These are phyloP conservation scores for Diutina neorugosa DNA, from an alignment of 1,139 yeast species.

Conservation along the genomic window DNA sequence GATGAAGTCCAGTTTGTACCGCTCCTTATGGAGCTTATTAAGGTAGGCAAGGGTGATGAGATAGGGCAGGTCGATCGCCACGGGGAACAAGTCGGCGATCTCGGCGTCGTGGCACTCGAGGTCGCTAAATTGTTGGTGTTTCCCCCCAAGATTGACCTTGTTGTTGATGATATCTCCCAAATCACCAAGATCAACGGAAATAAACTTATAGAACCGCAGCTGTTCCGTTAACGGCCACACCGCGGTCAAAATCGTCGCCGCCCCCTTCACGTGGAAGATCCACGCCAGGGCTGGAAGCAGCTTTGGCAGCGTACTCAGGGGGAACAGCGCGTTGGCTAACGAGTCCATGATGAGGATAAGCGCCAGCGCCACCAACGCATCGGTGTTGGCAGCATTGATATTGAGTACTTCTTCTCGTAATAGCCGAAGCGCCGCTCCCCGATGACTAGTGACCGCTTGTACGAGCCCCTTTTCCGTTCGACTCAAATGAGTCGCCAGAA, in stretches of 20 bases:
- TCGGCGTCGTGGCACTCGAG: constrained; percentile 80
- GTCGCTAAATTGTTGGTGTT: constrained; percentile 29
- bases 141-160: constrained; percentile 6
- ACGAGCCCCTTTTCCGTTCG: constrained; percentile 68
- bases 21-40: constrained; percentile 72
- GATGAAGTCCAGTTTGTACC: constrained; percentile 76
- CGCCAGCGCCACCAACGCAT: constrained; percentile 87
- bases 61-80: constrained; percentile 73
- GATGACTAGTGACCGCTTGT: constrained; percentile 73
- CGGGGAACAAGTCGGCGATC: constrained; percentile 77
- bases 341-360: constrained; percentile 85
- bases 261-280: constrained; percentile 95
- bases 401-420: constrained; percentile 77
- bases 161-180: constrained; percentile 63
- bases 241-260: constrained; percentile 87
- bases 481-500: constrained; percentile 83
- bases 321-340: constrained; percentile 80
- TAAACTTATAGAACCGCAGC: constrained; percentile 61
- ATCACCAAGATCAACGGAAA: constrained; percentile 72
- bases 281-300: constrained; percentile 87
- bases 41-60: constrained; percentile 75
- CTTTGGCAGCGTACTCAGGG: constrained; percentile 46
- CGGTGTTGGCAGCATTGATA: constrained; percentile 76
- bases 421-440: constrained; percentile 75
- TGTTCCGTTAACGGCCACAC: constrained; percentile 87